Evolutionary conservation across 768 basidiomycete genomes (phyloP).

Genomic region (Mycena epipterygia): DNA sequence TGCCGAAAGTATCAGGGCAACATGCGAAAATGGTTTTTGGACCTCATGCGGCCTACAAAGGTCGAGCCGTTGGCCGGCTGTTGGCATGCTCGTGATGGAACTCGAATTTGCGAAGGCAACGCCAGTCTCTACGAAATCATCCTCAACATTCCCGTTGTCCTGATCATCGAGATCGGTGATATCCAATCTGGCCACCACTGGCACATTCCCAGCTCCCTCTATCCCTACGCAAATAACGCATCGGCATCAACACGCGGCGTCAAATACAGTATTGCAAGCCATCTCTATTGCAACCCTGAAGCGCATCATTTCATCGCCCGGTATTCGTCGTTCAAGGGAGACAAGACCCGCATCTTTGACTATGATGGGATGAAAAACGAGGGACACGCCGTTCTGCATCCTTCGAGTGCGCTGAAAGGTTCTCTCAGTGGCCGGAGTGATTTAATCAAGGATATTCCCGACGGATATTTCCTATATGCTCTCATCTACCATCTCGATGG

Average conservation of each 20-base stretch:
- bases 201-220: background rate
- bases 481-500: conserved; percentile 16
- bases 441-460: background rate
- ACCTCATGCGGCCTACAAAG: background rate
- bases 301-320: conserved; percentile 2
- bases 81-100: background rate
- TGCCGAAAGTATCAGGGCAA: background rate
- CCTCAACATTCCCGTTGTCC: conserved; percentile 2
- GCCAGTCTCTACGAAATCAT: background rate
- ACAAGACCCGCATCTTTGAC: conserved; percentile 6
- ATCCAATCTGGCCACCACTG: background rate
- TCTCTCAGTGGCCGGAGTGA: conserved; percentile 1
- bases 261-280: conserved; percentile 17
- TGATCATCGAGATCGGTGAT: conserved; percentile 11
- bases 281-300: background rate
- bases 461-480: conserved; percentile 1
- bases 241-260: background rate
- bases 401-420: background rate
- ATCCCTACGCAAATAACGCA: background rate
- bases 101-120: background rate
- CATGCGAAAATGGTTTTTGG: conserved; percentile 17
- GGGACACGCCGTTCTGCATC: conserved; percentile 2
- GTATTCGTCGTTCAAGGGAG: background rate
- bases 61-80: background rate
- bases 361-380: conserved; percentile 17